A percentile compares a stretch with the other conserved stretches of the same genome.
phyloP scores from a whole-genome alignment of 1,139 yeast species.

The Geotrichum reessii region DNA sequence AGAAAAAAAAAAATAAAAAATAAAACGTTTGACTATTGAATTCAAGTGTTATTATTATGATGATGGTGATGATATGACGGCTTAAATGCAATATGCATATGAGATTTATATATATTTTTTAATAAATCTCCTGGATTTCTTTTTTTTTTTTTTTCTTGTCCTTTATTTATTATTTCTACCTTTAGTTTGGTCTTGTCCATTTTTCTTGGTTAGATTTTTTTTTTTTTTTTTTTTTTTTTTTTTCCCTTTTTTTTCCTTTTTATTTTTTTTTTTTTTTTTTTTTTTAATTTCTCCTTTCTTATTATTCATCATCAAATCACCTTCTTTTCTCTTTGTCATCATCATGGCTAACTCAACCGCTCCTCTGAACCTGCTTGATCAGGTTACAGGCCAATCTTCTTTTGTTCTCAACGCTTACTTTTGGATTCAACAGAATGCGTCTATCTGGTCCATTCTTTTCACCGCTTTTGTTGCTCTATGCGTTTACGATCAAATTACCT shows the following conservation, averaged over 20 bases:
- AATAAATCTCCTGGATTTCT: too few relatives aligned
- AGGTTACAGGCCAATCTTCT: conserved; percentile 5
- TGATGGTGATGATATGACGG: not conserved
- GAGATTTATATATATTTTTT: too few relatives aligned
- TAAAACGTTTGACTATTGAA: not conserved
- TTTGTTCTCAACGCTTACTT: conserved; percentile 9
- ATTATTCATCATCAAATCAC: not conserved
- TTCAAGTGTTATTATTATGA: too few relatives aligned
- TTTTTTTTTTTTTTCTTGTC: not conserved
- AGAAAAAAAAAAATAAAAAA: not conserved
- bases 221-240: not conserved
- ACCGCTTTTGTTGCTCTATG: conserved; percentile 49
- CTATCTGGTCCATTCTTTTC: conserved; percentile 45
- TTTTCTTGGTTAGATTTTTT: conserved; percentile 5
- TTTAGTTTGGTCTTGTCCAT: not conserved
- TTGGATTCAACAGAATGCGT: conserved; percentile 12
- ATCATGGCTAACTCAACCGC: conserved; percentile 11
- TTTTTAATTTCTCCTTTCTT: conserved; percentile 1
- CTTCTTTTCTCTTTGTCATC: not conserved
- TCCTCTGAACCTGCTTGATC: not conserved
- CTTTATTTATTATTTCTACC: not conserved
- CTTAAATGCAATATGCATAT: not conserved
- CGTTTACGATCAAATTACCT: conserved; percentile 74
- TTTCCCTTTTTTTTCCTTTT: not conserved
- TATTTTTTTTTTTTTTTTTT: not conserved